These are phyloP conservation scores for Cytospora mali DNA, from an alignment of 2,329 filamentous ascomycete genomes.

Conservation along the genomic window DNA sequence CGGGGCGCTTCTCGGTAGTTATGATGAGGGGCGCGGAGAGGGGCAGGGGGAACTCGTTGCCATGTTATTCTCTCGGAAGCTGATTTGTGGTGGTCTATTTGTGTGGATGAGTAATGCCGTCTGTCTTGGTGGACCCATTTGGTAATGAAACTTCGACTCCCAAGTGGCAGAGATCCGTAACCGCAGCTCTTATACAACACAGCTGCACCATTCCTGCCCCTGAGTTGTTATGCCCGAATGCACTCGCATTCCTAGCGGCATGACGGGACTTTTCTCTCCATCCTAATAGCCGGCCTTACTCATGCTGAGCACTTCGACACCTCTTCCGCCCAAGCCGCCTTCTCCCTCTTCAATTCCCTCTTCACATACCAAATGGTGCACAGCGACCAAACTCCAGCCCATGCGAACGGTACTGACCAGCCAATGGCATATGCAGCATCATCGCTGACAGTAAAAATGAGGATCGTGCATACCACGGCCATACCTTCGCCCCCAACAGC, in stretches of 20 bases:
- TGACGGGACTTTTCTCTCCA: background rate
- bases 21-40: no score
- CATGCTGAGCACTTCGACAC: constrained; percentile 21
- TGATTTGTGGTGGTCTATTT: background rate
- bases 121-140: background rate
- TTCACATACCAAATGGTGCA: constrained; percentile 35
- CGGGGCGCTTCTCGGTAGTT: no score
- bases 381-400: constrained; percentile 33
- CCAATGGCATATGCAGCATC: constrained; percentile 32
- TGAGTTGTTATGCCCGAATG: no score
- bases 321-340: constrained; percentile 34
- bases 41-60: no score
- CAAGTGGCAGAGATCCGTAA: background rate
- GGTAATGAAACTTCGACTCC: background rate
- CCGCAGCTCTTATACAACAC: background rate
- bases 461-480: constrained; percentile 31
- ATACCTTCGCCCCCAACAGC: constrained; percentile 45
- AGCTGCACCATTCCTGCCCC: background rate
- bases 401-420: constrained; percentile 34
- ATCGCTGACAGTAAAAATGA: constrained; percentile 33
- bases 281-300: background rate
- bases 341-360: constrained; percentile 33
- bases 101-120: background rate
- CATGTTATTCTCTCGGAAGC: background rate
- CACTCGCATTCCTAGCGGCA: no score